Conservation (phyloP, 2,329 filamentous ascomycete genomes). For the Scytalidium lignicola region DNA sequence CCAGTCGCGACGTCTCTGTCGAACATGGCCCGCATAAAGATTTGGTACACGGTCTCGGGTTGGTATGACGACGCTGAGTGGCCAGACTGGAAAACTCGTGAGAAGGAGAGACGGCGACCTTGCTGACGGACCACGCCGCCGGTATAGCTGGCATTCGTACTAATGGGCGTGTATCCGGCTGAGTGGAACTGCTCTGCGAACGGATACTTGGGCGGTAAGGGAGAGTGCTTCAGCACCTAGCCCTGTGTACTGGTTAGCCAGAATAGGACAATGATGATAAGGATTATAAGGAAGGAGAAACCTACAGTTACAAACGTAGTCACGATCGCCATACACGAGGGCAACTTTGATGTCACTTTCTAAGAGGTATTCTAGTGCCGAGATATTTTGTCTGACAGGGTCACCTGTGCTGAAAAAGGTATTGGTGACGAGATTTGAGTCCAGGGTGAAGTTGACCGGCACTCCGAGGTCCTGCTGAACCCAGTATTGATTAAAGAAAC, state of each 20-base stretch:
- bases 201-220: constrained; percentile 39
- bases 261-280: constrained; percentile 33
- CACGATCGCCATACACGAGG: constrained; percentile 60
- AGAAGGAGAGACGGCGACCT: constrained; percentile 60
- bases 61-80: constrained; percentile 48
- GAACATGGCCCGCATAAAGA: constrained; percentile 45
- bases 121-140: constrained; percentile 68
- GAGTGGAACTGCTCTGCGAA: constrained; percentile 46
- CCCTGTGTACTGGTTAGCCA: constrained; percentile 15
- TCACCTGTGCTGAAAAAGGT: constrained; percentile 47
- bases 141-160: constrained; percentile 58
- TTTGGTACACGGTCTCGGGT: constrained; percentile 42
- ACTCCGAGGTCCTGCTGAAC: constrained; percentile 55
- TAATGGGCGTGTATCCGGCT: constrained; percentile 65
- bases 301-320: constrained; percentile 49
- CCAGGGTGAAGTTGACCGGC: constrained; percentile 50
- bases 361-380: constrained; percentile 53
- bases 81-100: constrained; percentile 57
- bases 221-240: constrained; percentile 53
- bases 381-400: constrained; percentile 52
- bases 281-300: constrained; percentile 40
- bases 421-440: constrained; percentile 35
- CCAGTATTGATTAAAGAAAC: constrained; percentile 14
- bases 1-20: constrained; percentile 50
- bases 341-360: constrained; percentile 59